Conservation (phyloP, 106 monocot species). For the Triglochin maritima region DNA sequence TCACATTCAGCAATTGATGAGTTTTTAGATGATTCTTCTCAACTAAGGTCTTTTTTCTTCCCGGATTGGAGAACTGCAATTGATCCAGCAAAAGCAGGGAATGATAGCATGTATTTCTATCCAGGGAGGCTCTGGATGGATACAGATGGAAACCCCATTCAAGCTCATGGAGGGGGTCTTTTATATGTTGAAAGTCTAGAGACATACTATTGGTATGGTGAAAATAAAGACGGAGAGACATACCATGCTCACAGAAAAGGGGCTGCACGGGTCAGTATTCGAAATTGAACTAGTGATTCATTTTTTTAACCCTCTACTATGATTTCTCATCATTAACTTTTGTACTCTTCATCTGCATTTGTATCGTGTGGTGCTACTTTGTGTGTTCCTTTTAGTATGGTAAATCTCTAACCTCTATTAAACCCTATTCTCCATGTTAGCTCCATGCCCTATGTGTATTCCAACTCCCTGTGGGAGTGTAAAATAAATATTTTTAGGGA, state of each 20-base stretch:
- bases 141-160: slow-evolving; percentile 86
- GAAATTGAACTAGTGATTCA: slow-evolving; percentile 1
- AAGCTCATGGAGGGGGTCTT: slow-evolving; percentile 91
- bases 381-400: too few relatives aligned
- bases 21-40: slow-evolving; percentile 81
- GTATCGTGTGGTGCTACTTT: too few relatives aligned
- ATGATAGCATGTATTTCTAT: slow-evolving; percentile 54
- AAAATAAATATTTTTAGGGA: too few relatives aligned
- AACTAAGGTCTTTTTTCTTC: slow-evolving; percentile 62
- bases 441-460: too few relatives aligned
- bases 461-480: too few relatives aligned
- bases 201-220: slow-evolving; percentile 96
- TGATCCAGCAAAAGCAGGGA: slow-evolving; percentile 37
- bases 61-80: slow-evolving; percentile 38
- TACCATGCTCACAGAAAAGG: slow-evolving; percentile 60
- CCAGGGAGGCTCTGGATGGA: slow-evolving; percentile 80
- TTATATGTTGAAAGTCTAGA: slow-evolving; percentile 53
- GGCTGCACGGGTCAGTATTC: slow-evolving; percentile 56
- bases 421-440: too few relatives aligned
- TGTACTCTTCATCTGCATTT: too few relatives aligned
- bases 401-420: too few relatives aligned
- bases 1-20: slow-evolving; percentile 48
- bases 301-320: background rate
- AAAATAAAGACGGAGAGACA: slow-evolving; percentile 85
- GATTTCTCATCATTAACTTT: too few relatives aligned